Conservation (phyloP, 106 monocot species). For the Gastrodia elata region DNA sequence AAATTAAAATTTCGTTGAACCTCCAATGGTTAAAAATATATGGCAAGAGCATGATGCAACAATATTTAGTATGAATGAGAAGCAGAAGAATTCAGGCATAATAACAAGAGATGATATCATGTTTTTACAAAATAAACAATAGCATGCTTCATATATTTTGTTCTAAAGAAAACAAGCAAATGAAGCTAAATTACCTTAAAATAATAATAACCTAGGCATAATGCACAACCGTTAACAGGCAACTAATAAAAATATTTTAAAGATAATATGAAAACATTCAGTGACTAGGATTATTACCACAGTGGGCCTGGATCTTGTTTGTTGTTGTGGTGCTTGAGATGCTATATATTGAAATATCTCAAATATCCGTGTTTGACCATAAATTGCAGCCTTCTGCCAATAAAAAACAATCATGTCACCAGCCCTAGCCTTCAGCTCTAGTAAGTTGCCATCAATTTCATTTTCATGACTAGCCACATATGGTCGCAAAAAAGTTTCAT, state of each 20-base stretch:
- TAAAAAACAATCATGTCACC: slow-evolving; percentile 37
- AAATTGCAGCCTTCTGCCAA: slow-evolving; percentile 46
- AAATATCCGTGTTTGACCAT: slow-evolving; percentile 57
- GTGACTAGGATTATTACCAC: slow-evolving; percentile 28
- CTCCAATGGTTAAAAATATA: no score
- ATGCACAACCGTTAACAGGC: no score
- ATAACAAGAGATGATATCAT: neutral
- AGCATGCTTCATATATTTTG: neutral
- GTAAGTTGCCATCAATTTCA: slow-evolving; percentile 49
- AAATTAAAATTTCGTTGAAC: no score
- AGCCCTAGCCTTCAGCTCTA: slow-evolving; percentile 48
- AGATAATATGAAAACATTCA: neutral
- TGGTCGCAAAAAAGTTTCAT: slow-evolving; percentile 65
- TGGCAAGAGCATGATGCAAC: no score
- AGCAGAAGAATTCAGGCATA: no score
- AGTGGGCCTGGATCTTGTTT: slow-evolving; percentile 37
- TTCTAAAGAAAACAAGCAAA: neutral
- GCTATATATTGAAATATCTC: slow-evolving; percentile 78
- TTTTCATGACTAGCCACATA: slow-evolving; percentile 45
- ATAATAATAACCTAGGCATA: no score
- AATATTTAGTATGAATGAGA: neutral
- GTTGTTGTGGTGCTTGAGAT: slow-evolving; percentile 43
- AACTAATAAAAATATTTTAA: no score
- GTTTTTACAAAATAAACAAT: neutral
- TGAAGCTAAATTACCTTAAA: no score